phyloP scores from a whole-genome alignment of 345 rosid species.

The Passiflora organensis region DNA sequence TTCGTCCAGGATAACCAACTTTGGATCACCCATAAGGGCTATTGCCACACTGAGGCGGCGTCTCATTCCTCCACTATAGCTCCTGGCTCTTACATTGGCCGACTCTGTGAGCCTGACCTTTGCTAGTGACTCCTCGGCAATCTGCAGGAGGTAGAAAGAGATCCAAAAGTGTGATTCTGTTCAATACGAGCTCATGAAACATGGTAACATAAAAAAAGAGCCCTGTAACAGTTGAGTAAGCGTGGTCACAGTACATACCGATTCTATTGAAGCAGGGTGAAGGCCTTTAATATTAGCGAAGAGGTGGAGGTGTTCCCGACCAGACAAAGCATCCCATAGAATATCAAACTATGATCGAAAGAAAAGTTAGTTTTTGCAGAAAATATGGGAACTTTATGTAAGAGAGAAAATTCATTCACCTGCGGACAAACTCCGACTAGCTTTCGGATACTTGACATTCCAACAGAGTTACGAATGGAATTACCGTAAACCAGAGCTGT shows the following conservation, averaged over 20 bases:
- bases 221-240: background rate
- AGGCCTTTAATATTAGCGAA: constrained; percentile 82
- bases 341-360: constrained; percentile 60
- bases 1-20: constrained; percentile 79
- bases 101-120: constrained; percentile 69
- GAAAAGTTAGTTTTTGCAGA: constrained; percentile 10
- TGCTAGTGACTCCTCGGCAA: constrained; percentile 56
- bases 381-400: constrained; percentile 3
- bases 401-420: constrained; percentile 31
- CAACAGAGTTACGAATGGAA: constrained; percentile 70
- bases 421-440: constrained; percentile 93
- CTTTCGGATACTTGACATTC: constrained; percentile 76
- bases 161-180: background rate
- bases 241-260: constrained; percentile 33
- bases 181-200: constrained; percentile 2
- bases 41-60: constrained; percentile 92
- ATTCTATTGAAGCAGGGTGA: constrained; percentile 47
- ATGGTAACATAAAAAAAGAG: background rate
- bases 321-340: constrained; percentile 84
- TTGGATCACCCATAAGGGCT: constrained; percentile 82
- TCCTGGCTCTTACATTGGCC: constrained; percentile 69
- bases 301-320: constrained; percentile 79
- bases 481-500: constrained; percentile 73
- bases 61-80: constrained; percentile 96
- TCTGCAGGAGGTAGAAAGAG: constrained; percentile 25